A percentile compares a stretch with the other conserved stretches of the same genome.
phyloP scores from a whole-genome alignment of 192 early-diverging fungal genomes.

The Rhizophagus sp. region DNA sequence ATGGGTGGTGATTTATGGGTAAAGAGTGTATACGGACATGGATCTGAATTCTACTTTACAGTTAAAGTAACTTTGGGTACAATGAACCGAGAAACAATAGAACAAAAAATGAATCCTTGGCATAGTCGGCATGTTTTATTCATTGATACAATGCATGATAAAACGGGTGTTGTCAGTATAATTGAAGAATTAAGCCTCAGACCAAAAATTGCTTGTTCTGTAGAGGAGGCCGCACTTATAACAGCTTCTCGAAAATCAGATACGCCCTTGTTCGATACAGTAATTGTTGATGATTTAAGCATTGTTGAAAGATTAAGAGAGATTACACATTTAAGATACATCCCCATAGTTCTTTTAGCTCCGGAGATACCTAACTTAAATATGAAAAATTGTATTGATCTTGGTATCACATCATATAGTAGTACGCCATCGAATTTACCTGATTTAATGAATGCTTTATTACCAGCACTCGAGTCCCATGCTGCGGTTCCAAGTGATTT shows the following conservation, averaged over 20 bases:
- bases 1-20: constrained; percentile 83
- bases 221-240: constrained; percentile 53
- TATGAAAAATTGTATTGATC: constrained; percentile 67
- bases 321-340: constrained; percentile 61
- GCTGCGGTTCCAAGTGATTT: constrained; percentile 61
- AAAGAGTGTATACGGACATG: constrained; percentile 67
- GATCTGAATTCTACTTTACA: constrained; percentile 80
- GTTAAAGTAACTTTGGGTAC: constrained; percentile 52
- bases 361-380: constrained; percentile 55
- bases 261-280: constrained; percentile 57
- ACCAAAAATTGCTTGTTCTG: constrained; percentile 38
- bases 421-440: constrained; percentile 61
- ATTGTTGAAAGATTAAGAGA: constrained; percentile 65
- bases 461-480: constrained; percentile 72
- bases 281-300: constrained; percentile 65
- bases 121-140: constrained; percentile 67
- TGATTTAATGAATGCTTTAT: constrained; percentile 68
- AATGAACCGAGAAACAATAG: constrained; percentile 41
- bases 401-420: constrained; percentile 71
- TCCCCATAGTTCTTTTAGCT: constrained; percentile 74
- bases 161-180: constrained; percentile 36
- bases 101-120: constrained; percentile 57
- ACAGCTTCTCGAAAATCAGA: constrained; percentile 33
- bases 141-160: constrained; percentile 57
- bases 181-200: constrained; percentile 53